phyloP scores from a whole-genome alignment of 2,329 filamentous ascomycete species.

The Esteya vermicola region DNA sequence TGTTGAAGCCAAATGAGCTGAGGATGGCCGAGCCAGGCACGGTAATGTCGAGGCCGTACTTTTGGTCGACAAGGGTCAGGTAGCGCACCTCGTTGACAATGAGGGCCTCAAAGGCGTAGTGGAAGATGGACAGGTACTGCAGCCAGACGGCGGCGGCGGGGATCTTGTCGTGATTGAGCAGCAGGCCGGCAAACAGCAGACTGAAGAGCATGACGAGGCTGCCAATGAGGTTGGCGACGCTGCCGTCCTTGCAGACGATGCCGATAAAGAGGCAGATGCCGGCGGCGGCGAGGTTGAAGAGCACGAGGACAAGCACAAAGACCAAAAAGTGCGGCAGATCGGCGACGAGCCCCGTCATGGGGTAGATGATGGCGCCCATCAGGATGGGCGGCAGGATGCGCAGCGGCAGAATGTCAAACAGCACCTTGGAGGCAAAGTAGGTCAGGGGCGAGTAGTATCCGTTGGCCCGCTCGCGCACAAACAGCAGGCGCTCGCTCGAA shows the following conservation, averaged over 20 bases:
- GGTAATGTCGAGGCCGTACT: slow-evolving; percentile 92
- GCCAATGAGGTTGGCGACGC: slow-evolving; percentile 85
- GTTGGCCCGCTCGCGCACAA: slow-evolving; percentile 87
- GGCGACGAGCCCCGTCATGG: slow-evolving; percentile 87
- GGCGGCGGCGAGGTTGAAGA: slow-evolving; percentile 92
- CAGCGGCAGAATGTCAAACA: slow-evolving; percentile 96
- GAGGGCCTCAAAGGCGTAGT: slow-evolving; percentile 90
- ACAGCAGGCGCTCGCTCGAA: slow-evolving; percentile 76
- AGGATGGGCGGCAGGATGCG: slow-evolving; percentile 87
- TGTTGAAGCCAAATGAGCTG: slow-evolving; percentile 89
- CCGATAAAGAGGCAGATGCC: slow-evolving; percentile 93
- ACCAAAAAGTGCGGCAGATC: slow-evolving; percentile 74
- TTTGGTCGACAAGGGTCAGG: slow-evolving; percentile 78
- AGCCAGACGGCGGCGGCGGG: slow-evolving; percentile 77
- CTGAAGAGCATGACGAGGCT: slow-evolving; percentile 97
- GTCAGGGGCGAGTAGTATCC: slow-evolving; percentile 91
- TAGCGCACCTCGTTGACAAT: slow-evolving; percentile 95
- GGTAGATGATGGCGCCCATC: slow-evolving; percentile 91
- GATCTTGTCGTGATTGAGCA: slow-evolving; percentile 90
- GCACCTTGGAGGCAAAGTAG: slow-evolving; percentile 89
- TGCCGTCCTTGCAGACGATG: slow-evolving; percentile 81
- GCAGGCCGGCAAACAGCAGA: slow-evolving; percentile 80
- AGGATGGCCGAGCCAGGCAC: slow-evolving; percentile 90
- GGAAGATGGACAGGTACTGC: slow-evolving; percentile 90
- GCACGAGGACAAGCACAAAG: slow-evolving; percentile 79